Percentiles rank a stretch among this genome's conserved stretches.
Evolutionary conservation across 2,329 filamentous ascomycete species (phyloP).

Genomic region (Diaporthe sp.): DNA sequence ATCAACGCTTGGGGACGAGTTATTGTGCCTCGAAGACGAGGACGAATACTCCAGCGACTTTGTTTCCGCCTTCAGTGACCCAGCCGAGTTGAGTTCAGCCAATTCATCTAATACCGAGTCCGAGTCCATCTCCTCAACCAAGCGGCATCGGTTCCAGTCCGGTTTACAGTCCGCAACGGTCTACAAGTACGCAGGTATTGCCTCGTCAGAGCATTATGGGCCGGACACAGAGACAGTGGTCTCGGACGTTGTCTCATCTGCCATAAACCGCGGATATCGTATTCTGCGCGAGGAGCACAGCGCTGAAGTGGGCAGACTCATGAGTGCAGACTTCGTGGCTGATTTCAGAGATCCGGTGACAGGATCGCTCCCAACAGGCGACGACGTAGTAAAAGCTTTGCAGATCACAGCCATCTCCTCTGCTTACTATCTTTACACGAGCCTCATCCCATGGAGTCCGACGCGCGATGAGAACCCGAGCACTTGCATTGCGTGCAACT

Average conservation of each 20-base stretch:
- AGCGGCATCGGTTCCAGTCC: constrained; percentile 21
- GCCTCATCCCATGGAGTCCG: constrained; percentile 25
- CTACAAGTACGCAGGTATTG: constrained; percentile 32
- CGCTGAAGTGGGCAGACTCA: constrained; percentile 24
- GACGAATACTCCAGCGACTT: constrained; percentile 27
- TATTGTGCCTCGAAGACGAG: background rate
- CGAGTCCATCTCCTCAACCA: background rate
- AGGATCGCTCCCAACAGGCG: constrained; percentile 26
- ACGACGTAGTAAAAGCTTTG: constrained; percentile 19
- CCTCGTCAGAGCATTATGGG: constrained; percentile 33
- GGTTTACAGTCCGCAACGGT: constrained; percentile 26
- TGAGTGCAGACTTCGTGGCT: constrained; percentile 30
- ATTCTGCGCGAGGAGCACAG: constrained; percentile 23
- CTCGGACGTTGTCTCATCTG: constrained; percentile 7
- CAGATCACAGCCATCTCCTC: constrained; percentile 33
- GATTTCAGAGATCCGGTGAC: constrained; percentile 33
- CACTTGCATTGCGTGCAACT: constrained; percentile 35
- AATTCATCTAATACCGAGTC: background rate
- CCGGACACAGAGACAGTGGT: constrained; percentile 15
- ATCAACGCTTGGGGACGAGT: constrained; percentile 12
- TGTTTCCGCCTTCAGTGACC: background rate
- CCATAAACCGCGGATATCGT: constrained; percentile 19
- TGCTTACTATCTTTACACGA: constrained; percentile 34
- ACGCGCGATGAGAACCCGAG: constrained; percentile 24
- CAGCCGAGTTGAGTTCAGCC: background rate